Evolutionary conservation across 805 yeast species (phyloP).

Genomic region (Sungouiozyma intestinalis): DNA sequence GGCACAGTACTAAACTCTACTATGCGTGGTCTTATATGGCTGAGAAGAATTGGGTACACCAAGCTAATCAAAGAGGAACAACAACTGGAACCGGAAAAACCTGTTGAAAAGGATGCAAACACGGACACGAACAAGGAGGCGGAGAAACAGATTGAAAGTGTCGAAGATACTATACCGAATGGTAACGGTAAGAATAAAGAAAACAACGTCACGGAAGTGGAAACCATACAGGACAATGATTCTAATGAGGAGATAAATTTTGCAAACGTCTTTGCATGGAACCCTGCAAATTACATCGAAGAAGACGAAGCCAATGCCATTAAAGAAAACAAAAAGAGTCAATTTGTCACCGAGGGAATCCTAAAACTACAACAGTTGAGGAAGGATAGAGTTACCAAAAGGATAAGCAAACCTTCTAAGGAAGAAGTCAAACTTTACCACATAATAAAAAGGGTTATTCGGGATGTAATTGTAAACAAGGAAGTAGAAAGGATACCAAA

Average conservation of each 20-base stretch:
- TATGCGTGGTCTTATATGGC: conserved; percentile 42
- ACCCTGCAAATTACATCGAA: conserved; percentile 37
- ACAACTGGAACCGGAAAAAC: conserved; percentile 4
- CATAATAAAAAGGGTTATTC: conserved; percentile 36
- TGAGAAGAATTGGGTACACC: conserved; percentile 42
- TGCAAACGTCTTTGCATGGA: conserved; percentile 41
- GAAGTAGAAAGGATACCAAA: conserved; percentile 27
- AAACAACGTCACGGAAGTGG: neutral
- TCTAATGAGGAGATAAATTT: conserved; percentile 20
- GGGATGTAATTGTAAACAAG: conserved; percentile 33
- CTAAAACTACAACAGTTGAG: conserved; percentile 42
- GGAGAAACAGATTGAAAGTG: neutral
- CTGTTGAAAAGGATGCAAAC: conserved; percentile 3
- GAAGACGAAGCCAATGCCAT: conserved; percentile 44
- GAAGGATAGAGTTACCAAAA: conserved; percentile 31
- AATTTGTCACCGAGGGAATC: conserved; percentile 36
- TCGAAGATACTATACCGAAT: neutral
- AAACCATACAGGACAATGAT: neutral
- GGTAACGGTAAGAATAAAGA: conserved; percentile 2
- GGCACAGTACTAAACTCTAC: conserved; percentile 43
- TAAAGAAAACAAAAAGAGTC: conserved; percentile 32
- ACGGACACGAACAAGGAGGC: conserved; percentile 2
- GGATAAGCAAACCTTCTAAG: conserved; percentile 30
- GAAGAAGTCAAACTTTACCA: conserved; percentile 36
- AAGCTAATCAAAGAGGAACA: conserved; percentile 21